Evolutionary conservation across 1,284 basidiomycete species (phyloP), one percentile per base, ranked within the genome.

Genomic region (Phaffia rhodozyma): DNA sequence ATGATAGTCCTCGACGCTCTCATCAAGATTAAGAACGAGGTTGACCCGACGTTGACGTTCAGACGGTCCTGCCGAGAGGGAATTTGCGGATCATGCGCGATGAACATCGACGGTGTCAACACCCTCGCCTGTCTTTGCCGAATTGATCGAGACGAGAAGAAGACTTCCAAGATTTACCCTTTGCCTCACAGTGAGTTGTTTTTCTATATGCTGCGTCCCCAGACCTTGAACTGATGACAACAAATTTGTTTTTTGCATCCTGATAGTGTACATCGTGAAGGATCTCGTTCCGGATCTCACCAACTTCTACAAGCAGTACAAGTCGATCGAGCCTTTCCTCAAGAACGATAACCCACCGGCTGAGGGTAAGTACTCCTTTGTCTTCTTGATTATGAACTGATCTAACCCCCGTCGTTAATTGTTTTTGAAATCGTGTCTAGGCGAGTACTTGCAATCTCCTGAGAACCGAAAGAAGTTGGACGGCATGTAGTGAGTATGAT

Each of bases 1-100:
- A 13, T 58, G 30, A 66, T 85, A 88, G 80, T 93, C 60, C 84
- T 93, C 56, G 91, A 94, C 71, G 89, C 88, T 1, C 83, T 94
- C 71, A 96, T 97, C 79, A 97, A 98, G 80, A 97, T 98, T 76
- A 98, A 98, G 84, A 97, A 97, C 77, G 93, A 97, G 77, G 75
- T 93, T 30, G 94, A 97, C 79, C 88, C 94, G 7, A 96, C 94
- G 1, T 81, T 98, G 55, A 97, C 93, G 21, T 97, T 97, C 82
- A 86, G 93, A 65, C 85, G 93, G 64, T 96, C 91, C 38, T 98
- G 94, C 82, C 81, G 94, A 69, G 94, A 97, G 80, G 94, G 94
- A 67, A 98, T 97, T 72, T 97, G 96, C 73, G 96, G 94, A 55
- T 93, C 89, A 21, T 98, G 94, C 75, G 93, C 94, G 67, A 97